Conservation (phyloP, 2,329 filamentous ascomycete genomes). For the Venturia asperata region DNA sequence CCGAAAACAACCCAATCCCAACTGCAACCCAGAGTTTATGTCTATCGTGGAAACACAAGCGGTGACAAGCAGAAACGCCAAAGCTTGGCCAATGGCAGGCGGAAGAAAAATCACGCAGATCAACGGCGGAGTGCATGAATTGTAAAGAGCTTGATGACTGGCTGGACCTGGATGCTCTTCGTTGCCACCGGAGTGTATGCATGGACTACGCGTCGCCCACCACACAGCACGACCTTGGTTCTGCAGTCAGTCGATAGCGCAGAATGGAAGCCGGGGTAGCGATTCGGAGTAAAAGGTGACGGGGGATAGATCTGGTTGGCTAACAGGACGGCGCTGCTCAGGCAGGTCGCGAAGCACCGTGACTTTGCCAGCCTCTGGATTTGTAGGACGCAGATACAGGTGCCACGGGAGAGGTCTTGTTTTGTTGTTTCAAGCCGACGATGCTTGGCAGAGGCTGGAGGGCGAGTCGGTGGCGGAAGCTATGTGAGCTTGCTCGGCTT, state of each 20-base stretch:
- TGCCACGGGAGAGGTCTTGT: not conserved
- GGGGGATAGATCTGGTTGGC: not conserved
- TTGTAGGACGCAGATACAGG: not conserved
- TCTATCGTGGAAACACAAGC: conserved; percentile 10
- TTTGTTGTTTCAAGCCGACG: conserved; percentile 6
- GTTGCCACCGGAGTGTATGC: not conserved
- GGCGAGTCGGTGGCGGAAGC: not conserved
- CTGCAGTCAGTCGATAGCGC: conserved; percentile 5
- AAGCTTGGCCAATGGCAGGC: not conserved
- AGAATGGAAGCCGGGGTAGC: not conserved
- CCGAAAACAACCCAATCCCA: not conserved
- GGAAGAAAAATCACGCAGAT: not conserved
- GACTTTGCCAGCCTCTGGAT: not conserved
- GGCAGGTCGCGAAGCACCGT: not conserved
- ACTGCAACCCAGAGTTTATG: not conserved
- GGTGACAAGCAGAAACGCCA: not conserved
- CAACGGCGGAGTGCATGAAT: not conserved
- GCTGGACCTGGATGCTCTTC: not conserved
- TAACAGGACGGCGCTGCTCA: not conserved
- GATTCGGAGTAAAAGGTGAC: not conserved
- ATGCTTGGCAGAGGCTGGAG: conserved; percentile 6
- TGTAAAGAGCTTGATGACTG: not conserved
- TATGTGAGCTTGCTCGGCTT: not conserved
- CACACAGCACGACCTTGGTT: conserved; percentile 2
- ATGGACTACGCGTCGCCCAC: conserved; percentile 8